Conservation (phyloP, 2,329 filamentous ascomycete genomes). For the Grosmannia penicillata region DNA sequence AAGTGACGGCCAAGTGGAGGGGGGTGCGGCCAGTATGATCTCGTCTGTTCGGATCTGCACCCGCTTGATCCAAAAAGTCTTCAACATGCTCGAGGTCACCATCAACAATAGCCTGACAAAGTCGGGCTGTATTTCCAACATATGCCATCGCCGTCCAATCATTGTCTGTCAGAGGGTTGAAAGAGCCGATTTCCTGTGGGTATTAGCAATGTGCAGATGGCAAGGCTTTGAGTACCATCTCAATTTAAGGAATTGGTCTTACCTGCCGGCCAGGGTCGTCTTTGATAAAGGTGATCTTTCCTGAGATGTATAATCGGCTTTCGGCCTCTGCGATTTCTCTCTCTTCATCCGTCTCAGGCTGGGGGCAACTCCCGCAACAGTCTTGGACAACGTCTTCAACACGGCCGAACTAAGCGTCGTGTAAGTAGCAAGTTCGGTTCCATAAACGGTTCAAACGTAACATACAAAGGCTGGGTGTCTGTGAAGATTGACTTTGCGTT, state of each 20-base stretch:
- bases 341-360: conserved; percentile 55
- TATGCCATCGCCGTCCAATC: conserved; percentile 92
- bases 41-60: conserved; percentile 53
- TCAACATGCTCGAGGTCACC: conserved; percentile 54
- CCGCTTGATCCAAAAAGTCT: conserved; percentile 55
- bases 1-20: conserved; percentile 59
- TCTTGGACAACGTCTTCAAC: conserved; percentile 62
- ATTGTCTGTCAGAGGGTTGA: conserved; percentile 66
- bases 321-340: conserved; percentile 57
- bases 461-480: conserved; percentile 61
- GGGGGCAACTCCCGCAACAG: conserved; percentile 68
- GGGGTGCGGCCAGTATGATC: conserved; percentile 70
- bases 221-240: neutral
- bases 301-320: conserved; percentile 60
- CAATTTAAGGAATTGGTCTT: neutral
- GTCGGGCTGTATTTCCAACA: conserved; percentile 58
- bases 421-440: neutral
- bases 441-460: neutral
- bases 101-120: conserved; percentile 73
- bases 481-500: conserved; percentile 64
- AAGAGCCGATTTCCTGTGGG: conserved; percentile 46
- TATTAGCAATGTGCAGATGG: neutral
- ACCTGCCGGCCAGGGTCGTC: conserved; percentile 67
- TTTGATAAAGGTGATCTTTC: conserved; percentile 57
- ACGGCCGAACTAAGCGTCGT: conserved; percentile 41